Evolutionary conservation across 2,329 filamentous ascomycete species (phyloP), one percentile per base, ranked within the genome.

Genomic region (Mariannaea elegans): DNA sequence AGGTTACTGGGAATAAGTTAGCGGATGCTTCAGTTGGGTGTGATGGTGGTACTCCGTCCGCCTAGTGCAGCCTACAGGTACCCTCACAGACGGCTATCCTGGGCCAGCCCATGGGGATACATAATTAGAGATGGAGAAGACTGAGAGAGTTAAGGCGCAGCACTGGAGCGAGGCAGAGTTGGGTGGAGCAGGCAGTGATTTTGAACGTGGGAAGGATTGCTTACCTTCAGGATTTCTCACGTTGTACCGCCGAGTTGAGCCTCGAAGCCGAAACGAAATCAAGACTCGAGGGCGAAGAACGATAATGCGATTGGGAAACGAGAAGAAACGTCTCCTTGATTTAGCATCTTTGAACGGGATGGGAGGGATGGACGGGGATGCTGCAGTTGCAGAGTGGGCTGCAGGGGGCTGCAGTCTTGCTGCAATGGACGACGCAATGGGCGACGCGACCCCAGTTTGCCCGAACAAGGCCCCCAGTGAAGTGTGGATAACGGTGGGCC

Each of bases 361-460:
- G 7, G 14, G 32, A n/a, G 41, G 39, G 59, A 58, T 49, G 56
- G 45, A 61, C 59, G 62, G 65, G 65, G 61, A 63, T 63, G 64
- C 46, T 59, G 62, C 56, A 62, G 50, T 44, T 57, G 44, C 61
- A 55, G 48, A 59, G 53, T 48, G 41, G 56, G 49, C 56, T 60
- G 45, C 46, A 60, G 44, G 24, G 45, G 39, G 59, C 59, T 55
- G 59, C 64, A 53, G 42, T 53, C 41, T 44, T 57, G 41, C 63
- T 66, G 65, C 61, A 65, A 60, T 61, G 56, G 62, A 59, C 55
- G 61, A 68, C 52, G 47, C 60, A 64, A 62, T 66, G 52, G 59
- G 55, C 67, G 53, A 50, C 59, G 57, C 59, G 54, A 70, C 67
- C 67, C 65, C 67, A 67, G 67, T 67, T 64, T 70, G 67, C 64